Evolutionary conservation across 176 grass and related monocot genomes (phyloP), one percentile per base, ranked within the genome.

Genomic region (Thalia dealbata): DNA sequence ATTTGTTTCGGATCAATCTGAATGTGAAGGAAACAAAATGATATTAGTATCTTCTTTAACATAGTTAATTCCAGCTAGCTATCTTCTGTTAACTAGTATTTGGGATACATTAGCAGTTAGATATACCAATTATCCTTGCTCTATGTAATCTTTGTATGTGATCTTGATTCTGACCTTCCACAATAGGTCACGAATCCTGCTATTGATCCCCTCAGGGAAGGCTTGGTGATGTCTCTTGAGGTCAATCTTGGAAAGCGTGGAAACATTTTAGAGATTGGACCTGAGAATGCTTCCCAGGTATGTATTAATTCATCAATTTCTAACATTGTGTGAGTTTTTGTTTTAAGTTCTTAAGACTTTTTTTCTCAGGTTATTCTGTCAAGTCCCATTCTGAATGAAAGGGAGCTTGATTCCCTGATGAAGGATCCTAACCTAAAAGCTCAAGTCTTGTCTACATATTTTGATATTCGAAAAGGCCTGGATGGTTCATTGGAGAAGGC

Each of bases 191-290:
- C 95, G 51, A 99, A 99, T 80, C 95, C 95, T 89, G 90, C 95
- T 43, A 99, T 99, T 64, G 95, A 99, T 75, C 95, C 95, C 29
- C 87, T 99, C 25, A 88, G 95, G 83, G 95, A 99, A 91, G 95
- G 95, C 77, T 88, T 99, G 82, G 95, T 99, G 79, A 99, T 99
- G 95, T 93, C 95, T 79, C 90, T 99, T 79, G 95, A 99, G 74
- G 90, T 99, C 65, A 99, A 93, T 86, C 93, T 99, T 64, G 95
- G 95, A 67, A 99, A 93, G 80, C 86, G 95, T 61, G 43, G 87
- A 67, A 99, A 99, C 68, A 92, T 99, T 78, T 87, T 99, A 83
- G 90, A 93, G 65, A 83, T 81, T 84, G 95, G 90, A 43, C 90
- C 90, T 81, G 85, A 99, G 79, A 99, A 93, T 85, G 85, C 95